A percentile compares a stretch with the other conserved stretches of the same genome.
phyloP scores from a whole-genome alignment of 129 eudicot species.

The Escallonia herrerae region DNA sequence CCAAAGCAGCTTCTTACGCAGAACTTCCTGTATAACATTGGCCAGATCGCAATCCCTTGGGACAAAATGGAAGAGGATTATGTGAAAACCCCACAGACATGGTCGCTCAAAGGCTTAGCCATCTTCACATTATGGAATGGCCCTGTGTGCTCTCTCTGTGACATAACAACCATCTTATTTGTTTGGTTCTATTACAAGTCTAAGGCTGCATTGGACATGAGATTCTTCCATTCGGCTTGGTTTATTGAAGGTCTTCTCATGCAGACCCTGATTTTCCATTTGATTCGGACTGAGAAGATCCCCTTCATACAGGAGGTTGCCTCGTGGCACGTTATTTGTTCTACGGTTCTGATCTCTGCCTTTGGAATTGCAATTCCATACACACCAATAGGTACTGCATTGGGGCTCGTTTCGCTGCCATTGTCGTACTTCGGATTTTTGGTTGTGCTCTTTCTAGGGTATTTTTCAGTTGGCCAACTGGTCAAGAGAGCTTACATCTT shows the following conservation, averaged over 20 bases:
- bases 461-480: slow-evolving; percentile 17
- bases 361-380: slow-evolving; percentile 15
- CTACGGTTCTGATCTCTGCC: slow-evolving; percentile 17
- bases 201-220: neutral
- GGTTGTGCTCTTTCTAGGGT: slow-evolving; percentile 18
- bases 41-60: slow-evolving; percentile 25
- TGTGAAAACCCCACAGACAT: slow-evolving; percentile 20
- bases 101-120: slow-evolving; percentile 17
- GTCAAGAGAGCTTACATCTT: slow-evolving; percentile 19
- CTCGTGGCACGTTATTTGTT: slow-evolving; percentile 23
- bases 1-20: slow-evolving; percentile 23
- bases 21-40: slow-evolving; percentile 23
- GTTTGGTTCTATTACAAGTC: slow-evolving; percentile 10
- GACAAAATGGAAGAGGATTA: slow-evolving; percentile 28
- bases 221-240: slow-evolving; percentile 12
- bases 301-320: slow-evolving; percentile 26
- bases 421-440: slow-evolving; percentile 15
- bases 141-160: slow-evolving; percentile 15
- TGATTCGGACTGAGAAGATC: slow-evolving; percentile 21
- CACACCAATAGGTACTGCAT: slow-evolving; percentile 8
- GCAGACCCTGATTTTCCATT: slow-evolving; percentile 25
- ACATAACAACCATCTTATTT: slow-evolving; percentile 14
- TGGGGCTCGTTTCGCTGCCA: slow-evolving; percentile 14
- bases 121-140: slow-evolving; percentile 20
- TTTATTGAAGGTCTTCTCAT: slow-evolving; percentile 25